phyloP scores from a whole-genome alignment of 805 yeast species.

The Zygotorulaspora florentina region DNA sequence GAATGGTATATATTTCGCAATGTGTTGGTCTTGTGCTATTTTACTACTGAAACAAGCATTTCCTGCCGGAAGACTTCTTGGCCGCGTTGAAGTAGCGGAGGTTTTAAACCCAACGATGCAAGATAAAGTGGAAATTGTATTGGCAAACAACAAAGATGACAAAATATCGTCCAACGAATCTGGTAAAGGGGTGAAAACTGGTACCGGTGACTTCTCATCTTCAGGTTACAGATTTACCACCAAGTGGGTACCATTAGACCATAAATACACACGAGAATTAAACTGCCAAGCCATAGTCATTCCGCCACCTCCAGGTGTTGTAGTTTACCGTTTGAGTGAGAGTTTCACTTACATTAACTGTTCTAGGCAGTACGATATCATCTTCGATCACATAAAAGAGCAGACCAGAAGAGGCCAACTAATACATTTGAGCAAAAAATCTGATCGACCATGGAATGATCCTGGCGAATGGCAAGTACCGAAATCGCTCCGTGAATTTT shows the following conservation, averaged over 20 bases:
- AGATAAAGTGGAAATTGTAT: conserved; percentile 6
- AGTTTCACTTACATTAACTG: conserved; percentile 78
- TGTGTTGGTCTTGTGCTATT: conserved; percentile 74
- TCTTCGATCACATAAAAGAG: conserved; percentile 61
- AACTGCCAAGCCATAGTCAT: conserved; percentile 54
- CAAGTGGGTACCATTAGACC: conserved; percentile 63
- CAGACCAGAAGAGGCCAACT: conserved; percentile 56
- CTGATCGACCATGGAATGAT: conserved; percentile 84
- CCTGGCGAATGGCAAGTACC: conserved; percentile 56
- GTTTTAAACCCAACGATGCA: conserved; percentile 59
- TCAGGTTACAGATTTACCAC: conserved; percentile 43
- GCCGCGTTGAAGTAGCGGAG: conserved; percentile 67
- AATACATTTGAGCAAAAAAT: conserved; percentile 28
- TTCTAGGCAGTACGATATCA: conserved; percentile 63
- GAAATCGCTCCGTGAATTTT: conserved; percentile 4
- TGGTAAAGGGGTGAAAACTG: background rate
- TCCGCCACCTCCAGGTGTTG: conserved; percentile 90
- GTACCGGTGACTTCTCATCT: conserved; percentile 9
- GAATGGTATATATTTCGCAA: conserved; percentile 84
- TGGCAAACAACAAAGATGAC: background rate
- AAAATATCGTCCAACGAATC: conserved; percentile 7
- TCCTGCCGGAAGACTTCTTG: conserved; percentile 80
- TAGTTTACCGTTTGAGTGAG: conserved; percentile 80
- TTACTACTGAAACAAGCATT: conserved; percentile 69
- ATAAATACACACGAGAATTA: conserved; percentile 36